Evolutionary conservation across 441 rosid genomes (phyloP).

Genomic region (Geranium incanum): DNA sequence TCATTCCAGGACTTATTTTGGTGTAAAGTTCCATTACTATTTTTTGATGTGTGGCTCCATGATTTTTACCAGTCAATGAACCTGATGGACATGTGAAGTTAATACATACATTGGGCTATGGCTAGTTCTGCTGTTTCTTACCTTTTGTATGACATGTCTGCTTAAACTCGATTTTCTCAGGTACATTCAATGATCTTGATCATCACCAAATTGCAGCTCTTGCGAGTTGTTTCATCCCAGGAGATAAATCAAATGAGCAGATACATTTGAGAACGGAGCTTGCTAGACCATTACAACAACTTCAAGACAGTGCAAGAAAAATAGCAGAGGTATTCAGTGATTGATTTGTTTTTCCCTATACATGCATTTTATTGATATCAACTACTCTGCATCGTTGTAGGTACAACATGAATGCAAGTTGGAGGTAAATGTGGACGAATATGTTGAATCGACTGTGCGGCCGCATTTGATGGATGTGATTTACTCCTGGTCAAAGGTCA

Average conservation of each 20-base stretch:
- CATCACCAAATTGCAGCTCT: constrained; percentile 98
- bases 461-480: constrained; percentile 93
- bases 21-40: not conserved
- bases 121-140: not conserved
- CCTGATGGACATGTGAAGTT: not conserved
- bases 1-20: not conserved
- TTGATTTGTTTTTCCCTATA: constrained; percentile 8
- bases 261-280: constrained; percentile 80
- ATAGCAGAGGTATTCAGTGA: constrained; percentile 67
- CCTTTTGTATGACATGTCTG: constrained; percentile 6
- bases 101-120: not conserved
- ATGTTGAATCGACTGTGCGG: constrained; percentile 89
- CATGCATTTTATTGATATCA: constrained; percentile 10
- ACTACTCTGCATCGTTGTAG: constrained; percentile 32
- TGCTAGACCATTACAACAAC: constrained; percentile 88
- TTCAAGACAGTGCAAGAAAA: constrained; percentile 89
- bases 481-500: constrained; percentile 92
- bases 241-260: constrained; percentile 86
- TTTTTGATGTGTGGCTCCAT: not conserved
- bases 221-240: constrained; percentile 98
- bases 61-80: not conserved
- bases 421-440: constrained; percentile 79
- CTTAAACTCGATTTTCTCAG: constrained; percentile 30
- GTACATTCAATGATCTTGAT: constrained; percentile 90
- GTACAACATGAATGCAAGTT: constrained; percentile 96